A percentile compares a stretch with the other conserved stretches of the same genome.
phyloP scores from a whole-genome alignment of 352 stramenopile genomes.

The Globisporangium recalcitrans region DNA sequence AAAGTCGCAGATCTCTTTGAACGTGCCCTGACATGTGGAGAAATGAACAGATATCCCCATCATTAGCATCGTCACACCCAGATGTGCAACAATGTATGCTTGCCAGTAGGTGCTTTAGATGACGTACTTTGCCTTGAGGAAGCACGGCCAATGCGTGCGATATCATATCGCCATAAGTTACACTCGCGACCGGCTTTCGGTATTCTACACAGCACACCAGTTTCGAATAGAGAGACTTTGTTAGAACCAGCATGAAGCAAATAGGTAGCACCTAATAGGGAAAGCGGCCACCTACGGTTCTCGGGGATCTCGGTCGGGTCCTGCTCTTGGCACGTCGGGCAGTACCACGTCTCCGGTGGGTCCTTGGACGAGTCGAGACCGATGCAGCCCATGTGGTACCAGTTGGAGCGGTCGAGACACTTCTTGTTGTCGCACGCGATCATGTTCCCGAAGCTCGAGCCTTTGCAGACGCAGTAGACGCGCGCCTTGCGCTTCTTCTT shows the following conservation, averaged over 20 bases:
- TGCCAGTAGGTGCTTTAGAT: background rate
- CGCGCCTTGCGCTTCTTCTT: slow-evolving; percentile 68
- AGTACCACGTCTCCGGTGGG: slow-evolving; percentile 72
- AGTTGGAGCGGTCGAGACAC: slow-evolving; percentile 74
- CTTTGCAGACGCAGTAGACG: slow-evolving; percentile 75
- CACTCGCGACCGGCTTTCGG: slow-evolving; percentile 70
- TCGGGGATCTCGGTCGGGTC: slow-evolving; percentile 53
- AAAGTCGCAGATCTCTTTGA: slow-evolving; percentile 89
- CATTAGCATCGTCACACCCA: background rate
- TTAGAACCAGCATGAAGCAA: background rate
- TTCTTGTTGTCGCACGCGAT: slow-evolving; percentile 82
- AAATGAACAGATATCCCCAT: too few relatives aligned
- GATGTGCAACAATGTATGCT: background rate
- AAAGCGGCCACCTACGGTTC: slow-evolving; percentile 42
- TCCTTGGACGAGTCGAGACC: slow-evolving; percentile 41
- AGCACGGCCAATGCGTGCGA: slow-evolving; percentile 68
- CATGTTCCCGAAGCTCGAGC: slow-evolving; percentile 72
- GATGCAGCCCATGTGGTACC: slow-evolving; percentile 82
- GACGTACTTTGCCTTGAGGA: slow-evolving; percentile 55
- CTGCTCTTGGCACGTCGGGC: slow-evolving; percentile 51
- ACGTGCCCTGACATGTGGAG: slow-evolving; percentile 79
- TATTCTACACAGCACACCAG: slow-evolving; percentile 38
- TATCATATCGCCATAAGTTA: slow-evolving; percentile 89
- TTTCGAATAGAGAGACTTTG: background rate
- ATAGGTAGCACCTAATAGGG: background rate